These are phyloP conservation scores for Crithidia brevicula DNA, from an alignment of 208 protist genomes.

Conservation along the genomic window DNA sequence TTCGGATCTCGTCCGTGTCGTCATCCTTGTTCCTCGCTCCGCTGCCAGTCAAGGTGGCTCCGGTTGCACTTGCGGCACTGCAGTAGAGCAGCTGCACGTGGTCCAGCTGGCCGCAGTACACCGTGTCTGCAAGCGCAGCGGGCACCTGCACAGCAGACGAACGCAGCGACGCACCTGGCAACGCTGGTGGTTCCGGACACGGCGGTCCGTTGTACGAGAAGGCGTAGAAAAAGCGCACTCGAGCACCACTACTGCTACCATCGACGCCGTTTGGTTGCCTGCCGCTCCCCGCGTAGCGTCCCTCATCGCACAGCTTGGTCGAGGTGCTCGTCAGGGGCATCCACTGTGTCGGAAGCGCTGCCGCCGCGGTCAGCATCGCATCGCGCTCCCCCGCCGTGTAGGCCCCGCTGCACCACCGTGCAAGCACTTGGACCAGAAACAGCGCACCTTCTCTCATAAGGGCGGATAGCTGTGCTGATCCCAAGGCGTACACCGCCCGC, in stretches of 20 bases:
- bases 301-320: neutral
- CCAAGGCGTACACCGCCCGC: conserved; percentile 20
- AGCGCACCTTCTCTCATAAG: conserved; percentile 26
- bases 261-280: too few species aligned
- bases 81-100: conserved; percentile 12
- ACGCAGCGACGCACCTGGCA: too few species aligned
- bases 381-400: conserved; percentile 24
- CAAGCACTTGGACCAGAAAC: conserved; percentile 25
- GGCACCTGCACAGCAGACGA: conserved; percentile 1
- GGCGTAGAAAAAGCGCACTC: conserved; percentile 25
- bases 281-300: neutral
- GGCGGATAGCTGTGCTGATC: conserved; percentile 16
- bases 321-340: conserved; percentile 15
- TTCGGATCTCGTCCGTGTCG: too few species aligned
- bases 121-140: conserved; percentile 7
- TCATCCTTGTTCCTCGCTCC: neutral
- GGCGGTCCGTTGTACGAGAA: conserved; percentile 26
- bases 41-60: neutral
- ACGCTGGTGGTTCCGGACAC: neutral
- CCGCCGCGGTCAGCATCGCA: conserved; percentile 18
- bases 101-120: conserved; percentile 30
- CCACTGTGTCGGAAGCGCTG: conserved; percentile 30
- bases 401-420: conserved; percentile 23
- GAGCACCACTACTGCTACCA: neutral
- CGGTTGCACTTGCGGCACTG: neutral